Evolutionary conservation across 768 basidiomycete species (phyloP).

Genomic region (Suillus discolor): DNA sequence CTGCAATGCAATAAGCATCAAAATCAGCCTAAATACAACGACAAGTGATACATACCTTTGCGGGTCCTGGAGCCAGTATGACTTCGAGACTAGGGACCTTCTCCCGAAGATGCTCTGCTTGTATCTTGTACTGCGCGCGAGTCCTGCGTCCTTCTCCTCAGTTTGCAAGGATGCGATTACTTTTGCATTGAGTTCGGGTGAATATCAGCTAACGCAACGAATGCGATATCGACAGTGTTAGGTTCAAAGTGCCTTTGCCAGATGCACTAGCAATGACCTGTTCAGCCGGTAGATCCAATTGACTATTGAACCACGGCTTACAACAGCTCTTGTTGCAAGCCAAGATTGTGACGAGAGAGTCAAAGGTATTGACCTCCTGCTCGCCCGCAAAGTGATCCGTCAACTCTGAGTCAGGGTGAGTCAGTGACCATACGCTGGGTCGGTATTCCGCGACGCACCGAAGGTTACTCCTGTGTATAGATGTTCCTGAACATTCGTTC

Average conservation of each 20-base stretch:
- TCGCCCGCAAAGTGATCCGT: neutral
- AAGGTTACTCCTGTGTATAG: conserved; percentile 24
- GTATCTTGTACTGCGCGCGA: neutral
- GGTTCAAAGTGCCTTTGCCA: neutral
- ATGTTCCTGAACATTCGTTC: conserved; percentile 60
- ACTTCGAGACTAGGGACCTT: neutral
- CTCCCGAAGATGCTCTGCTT: conserved; percentile 2
- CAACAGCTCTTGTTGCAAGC: neutral
- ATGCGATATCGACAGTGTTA: neutral
- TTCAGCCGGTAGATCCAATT: neutral
- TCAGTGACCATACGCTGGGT: neutral
- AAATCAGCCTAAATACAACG: neutral
- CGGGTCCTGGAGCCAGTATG: neutral
- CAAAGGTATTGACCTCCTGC: neutral
- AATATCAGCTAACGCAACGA: neutral
- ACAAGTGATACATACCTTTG: neutral
- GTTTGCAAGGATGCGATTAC: neutral
- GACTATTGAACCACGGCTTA: neutral
- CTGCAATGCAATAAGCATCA: neutral
- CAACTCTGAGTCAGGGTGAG: neutral
- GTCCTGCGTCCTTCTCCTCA: neutral
- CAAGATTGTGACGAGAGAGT: neutral
- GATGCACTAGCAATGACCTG: neutral
- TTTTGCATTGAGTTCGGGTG: neutral
- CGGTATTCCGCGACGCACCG: conserved; percentile 21